Evolutionary conservation across 768 basidiomycete species (phyloP).

Genomic region (Amanita rubescens): DNA sequence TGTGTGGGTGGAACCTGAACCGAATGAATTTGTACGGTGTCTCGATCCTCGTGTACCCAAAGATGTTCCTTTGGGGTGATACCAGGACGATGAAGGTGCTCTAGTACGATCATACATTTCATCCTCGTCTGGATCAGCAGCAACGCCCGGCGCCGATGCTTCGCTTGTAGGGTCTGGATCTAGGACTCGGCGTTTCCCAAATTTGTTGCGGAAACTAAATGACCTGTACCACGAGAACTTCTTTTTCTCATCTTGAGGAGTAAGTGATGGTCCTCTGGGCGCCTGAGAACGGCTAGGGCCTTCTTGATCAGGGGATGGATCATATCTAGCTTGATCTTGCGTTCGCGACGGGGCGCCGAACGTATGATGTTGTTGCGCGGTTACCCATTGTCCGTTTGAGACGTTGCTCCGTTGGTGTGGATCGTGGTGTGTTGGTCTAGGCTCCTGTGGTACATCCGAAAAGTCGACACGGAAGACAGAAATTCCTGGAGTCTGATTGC

Average conservation of each 20-base stretch:
- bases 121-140: conserved; percentile 4
- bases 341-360: conserved; percentile 15
- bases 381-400: conserved; percentile 29
- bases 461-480: conserved; percentile 25
- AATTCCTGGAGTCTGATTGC: conserved; percentile 17
- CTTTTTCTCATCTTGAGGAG: conserved; percentile 23
- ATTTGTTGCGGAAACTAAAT: conserved; percentile 27
- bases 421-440: conserved; percentile 16
- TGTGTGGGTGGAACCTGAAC: conserved; percentile 20
- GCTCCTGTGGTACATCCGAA: conserved; percentile 21
- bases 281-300: not conserved
- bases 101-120: conserved; percentile 14
- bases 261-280: conserved; percentile 13
- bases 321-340: not conserved
- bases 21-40: conserved; percentile 18
- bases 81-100: conserved; percentile 23
- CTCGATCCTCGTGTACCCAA: conserved; percentile 14
- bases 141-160: not conserved
- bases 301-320: not conserved
- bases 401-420: conserved; percentile 15
- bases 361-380: conserved; percentile 25
- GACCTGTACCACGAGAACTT: conserved; percentile 35
- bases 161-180: conserved; percentile 23
- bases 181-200: conserved; percentile 21
- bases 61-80: conserved; percentile 15